These are phyloP conservation scores for Penicillium lagena DNA, from an alignment of 495 filamentous ascomycete species.

Conservation along the genomic window DNA sequence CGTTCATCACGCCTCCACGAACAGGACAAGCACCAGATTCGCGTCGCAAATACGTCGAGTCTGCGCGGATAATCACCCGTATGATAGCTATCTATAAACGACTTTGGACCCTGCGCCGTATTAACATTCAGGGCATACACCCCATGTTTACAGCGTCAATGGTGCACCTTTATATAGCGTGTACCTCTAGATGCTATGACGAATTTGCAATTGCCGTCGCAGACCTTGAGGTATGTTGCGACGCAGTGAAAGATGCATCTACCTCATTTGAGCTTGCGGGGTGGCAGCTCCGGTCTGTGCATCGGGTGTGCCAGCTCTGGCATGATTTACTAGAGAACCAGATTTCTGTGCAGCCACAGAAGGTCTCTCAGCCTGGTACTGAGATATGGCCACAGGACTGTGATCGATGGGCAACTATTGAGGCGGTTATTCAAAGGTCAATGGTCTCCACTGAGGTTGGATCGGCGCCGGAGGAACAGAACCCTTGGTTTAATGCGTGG, in stretches of 20 bases:
- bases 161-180: slow-evolving; percentile 4
- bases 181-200: background rate
- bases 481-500: slow-evolving; percentile 2
- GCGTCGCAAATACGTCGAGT: too few species aligned
- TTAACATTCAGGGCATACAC: slow-evolving; percentile 4
- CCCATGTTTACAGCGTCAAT: slow-evolving; percentile 5
- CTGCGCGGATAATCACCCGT: too few species aligned
- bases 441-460: background rate
- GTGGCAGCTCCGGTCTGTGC: slow-evolving; percentile 2
- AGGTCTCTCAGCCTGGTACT: too few species aligned
- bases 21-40: too few species aligned
- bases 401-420: too few species aligned
- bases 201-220: background rate
- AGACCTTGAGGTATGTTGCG: slow-evolving; percentile 1
- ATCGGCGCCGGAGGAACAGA: background rate
- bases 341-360: too few species aligned
- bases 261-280: background rate
- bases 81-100: background rate
- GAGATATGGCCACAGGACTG: too few species aligned
- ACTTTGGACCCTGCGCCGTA: slow-evolving; percentile 1
- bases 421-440: too few species aligned
- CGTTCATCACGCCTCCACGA: too few species aligned
- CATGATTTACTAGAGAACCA: background rate
- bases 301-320: slow-evolving; percentile 3
- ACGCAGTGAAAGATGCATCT: slow-evolving; percentile 2